Conservation (phyloP, 2,329 filamentous ascomycete genomes). For the Helotiales sp. region DNA sequence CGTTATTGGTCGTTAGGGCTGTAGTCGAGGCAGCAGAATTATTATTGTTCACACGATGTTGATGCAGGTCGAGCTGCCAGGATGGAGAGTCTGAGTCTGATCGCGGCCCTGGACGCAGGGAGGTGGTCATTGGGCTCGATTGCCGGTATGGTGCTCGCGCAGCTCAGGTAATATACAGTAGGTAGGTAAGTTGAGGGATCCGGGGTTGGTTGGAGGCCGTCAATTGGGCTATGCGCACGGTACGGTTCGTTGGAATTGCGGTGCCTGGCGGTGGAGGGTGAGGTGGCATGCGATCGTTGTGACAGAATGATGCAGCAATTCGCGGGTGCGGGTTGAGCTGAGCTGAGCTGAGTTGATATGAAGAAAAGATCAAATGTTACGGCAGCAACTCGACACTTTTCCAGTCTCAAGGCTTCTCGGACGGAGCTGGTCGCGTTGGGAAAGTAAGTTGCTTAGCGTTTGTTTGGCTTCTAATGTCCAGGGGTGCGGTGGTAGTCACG, state of each 20-base stretch:
- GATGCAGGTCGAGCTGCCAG: slow-evolving; percentile 29
- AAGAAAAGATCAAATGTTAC: background rate
- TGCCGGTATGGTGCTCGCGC: slow-evolving; percentile 11
- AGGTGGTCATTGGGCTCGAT: slow-evolving; percentile 18
- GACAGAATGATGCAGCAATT: background rate
- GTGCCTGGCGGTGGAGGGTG: background rate
- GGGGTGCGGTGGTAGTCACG: background rate
- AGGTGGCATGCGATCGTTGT: background rate
- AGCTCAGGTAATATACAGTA: too few species aligned
- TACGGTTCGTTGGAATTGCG: background rate
- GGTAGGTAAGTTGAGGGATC: slow-evolving; percentile 12
- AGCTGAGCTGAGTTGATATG: background rate
- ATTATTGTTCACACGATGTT: slow-evolving; percentile 26
- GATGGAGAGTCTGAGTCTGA: slow-evolving; percentile 33
- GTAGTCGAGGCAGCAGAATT: slow-evolving; percentile 11
- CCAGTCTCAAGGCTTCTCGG: slow-evolving; percentile 2
- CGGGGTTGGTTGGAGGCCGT: slow-evolving; percentile 9
- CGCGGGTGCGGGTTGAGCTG: background rate
- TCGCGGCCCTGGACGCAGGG: slow-evolving; percentile 15
- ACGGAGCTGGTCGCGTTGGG: slow-evolving; percentile 9
- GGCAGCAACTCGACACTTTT: slow-evolving; percentile 1
- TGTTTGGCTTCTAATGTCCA: too few species aligned
- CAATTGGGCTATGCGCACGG: background rate
- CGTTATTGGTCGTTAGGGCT: slow-evolving; percentile 21
- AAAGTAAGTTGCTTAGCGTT: slow-evolving; percentile 9